A percentile compares a stretch with the other conserved stretches of the same genome.
These are phyloP conservation scores for Pestalotiopsis fici DNA, from an alignment of 2,329 filamentous ascomycete species.

Conservation along the genomic window DNA sequence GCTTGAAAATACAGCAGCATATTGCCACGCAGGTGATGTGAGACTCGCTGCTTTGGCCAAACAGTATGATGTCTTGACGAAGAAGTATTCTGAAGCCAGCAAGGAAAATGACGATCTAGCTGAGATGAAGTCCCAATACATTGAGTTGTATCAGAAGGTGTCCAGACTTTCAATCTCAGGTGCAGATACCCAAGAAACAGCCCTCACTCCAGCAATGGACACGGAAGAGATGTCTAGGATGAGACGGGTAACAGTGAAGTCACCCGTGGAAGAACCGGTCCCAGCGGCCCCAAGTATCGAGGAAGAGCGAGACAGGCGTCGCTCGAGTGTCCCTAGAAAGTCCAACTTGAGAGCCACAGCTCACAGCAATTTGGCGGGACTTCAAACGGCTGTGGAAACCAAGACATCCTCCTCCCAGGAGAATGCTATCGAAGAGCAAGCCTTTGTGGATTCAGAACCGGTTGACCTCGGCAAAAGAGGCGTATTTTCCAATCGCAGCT, in stretches of 20 bases:
- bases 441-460: not conserved
- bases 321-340: not conserved
- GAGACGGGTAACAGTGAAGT: slow-evolving; percentile 10
- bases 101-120: not conserved
- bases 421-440: not conserved
- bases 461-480: not conserved
- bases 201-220: not conserved
- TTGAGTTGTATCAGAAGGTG: not conserved
- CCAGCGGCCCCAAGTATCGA: not conserved
- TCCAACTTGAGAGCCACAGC: slow-evolving; percentile 7
- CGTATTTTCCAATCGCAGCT: slow-evolving; percentile 16
- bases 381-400: not conserved
- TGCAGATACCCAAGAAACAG: not conserved
- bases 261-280: slow-evolving; percentile 1
- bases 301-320: slow-evolving; percentile 10
- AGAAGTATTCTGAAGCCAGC: not conserved
- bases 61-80: not conserved
- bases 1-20: not conserved
- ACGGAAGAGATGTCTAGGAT: not conserved
- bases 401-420: not conserved
- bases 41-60: not conserved
- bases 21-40: not conserved
- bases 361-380: not conserved
- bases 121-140: not conserved
- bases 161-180: not conserved